Evolutionary conservation across 2,329 filamentous ascomycete species (phyloP), one percentile per base, ranked within the genome.

Genomic region (Diaporthe destruens): DNA sequence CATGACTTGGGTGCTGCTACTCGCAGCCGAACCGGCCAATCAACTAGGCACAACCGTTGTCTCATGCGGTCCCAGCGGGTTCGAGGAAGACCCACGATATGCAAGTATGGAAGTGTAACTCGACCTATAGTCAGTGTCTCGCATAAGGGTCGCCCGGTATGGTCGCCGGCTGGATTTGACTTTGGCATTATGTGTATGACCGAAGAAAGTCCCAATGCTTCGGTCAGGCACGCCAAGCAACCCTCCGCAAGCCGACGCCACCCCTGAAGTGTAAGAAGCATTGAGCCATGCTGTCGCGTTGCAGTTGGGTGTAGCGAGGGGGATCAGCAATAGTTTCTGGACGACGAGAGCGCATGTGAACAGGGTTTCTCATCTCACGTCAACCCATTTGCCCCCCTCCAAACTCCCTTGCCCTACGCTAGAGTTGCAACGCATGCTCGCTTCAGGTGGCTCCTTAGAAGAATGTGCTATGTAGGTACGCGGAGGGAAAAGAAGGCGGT

Each of bases 291-390:
- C 49, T 16, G 20, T 18, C 18, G 71, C 53, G 29, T 56, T 56
- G 54, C 65, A 56, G 34, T 54, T 23, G 32, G 20, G 49, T 63
- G 65, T 56, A 44, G 65, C 23, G 34, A 72, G 23, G 20, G 49
- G 11, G 20, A 42, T 44, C 29, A 39, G n/a, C 55, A 23, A 39
- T 23, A 6, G 25, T 23, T 42, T 61, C 23, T 42, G 23, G 20
- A 39, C 29, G 23, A 39, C 53, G 23, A 34, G 36, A 32, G 47
- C 18, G 6, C 23, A 18, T 47, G 66, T 61, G 68, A 20, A 44
- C 44, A 12, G 8, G 23, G 47, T 23, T 25, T 16, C 44, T 44
- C 55, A 29, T 53, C 55, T 61, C 68, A 61, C 68, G 47, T 44
- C 68, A 53, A 70, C 68, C 16, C 42, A 25, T 47, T 7, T 14